Evolutionary conservation across 1,284 basidiomycete species (phyloP).

Genomic region (Austropuccinia psidii): DNA sequence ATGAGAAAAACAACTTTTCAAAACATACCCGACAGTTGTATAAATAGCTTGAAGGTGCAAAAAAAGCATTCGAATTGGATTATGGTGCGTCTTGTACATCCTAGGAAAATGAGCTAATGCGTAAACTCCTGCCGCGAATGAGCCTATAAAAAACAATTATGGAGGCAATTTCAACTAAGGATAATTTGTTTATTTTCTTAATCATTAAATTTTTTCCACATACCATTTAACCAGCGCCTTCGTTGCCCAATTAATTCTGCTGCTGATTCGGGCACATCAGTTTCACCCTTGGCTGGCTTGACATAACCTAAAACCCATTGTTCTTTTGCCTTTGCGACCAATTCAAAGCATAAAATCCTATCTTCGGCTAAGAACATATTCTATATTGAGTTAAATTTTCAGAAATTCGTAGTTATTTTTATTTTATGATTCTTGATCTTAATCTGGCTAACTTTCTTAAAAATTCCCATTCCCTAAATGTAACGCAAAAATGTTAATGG

Average conservation of each 20-base stretch:
- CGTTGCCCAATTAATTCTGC: conserved; percentile 75
- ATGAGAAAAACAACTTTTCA: no score
- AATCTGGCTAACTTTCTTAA: conserved; percentile 56
- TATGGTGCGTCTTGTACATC: conserved; percentile 75
- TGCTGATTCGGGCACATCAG: conserved; percentile 79
- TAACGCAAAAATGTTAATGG: no score
- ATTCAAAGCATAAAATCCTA: conserved; percentile 88
- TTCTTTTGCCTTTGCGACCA: conserved; percentile 75
- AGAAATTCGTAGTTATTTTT: no score
- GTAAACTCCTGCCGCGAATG: conserved; percentile 36
- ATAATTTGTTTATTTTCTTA: not conserved
- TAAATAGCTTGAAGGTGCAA: conserved; percentile 80
- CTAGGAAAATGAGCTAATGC: conserved; percentile 86
- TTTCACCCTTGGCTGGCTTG: conserved; percentile 90
- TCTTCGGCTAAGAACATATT: conserved; percentile 61
- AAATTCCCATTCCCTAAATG: conserved; percentile 78
- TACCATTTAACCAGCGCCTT: conserved; percentile 92
- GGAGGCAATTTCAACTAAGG: not conserved
- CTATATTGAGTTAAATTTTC: not conserved
- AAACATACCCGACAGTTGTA: conserved; percentile 44
- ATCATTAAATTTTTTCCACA: conserved; percentile 52
- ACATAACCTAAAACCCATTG: conserved; percentile 88
- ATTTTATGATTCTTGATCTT: not conserved
- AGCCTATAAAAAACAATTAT: conserved; percentile 4
- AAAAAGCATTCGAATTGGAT: conserved; percentile 65